A percentile compares a stretch with the other conserved stretches of the same genome.
phyloP scores from a whole-genome alignment of 768 basidiomycete species.

The Tephrocybe sp. region DNA sequence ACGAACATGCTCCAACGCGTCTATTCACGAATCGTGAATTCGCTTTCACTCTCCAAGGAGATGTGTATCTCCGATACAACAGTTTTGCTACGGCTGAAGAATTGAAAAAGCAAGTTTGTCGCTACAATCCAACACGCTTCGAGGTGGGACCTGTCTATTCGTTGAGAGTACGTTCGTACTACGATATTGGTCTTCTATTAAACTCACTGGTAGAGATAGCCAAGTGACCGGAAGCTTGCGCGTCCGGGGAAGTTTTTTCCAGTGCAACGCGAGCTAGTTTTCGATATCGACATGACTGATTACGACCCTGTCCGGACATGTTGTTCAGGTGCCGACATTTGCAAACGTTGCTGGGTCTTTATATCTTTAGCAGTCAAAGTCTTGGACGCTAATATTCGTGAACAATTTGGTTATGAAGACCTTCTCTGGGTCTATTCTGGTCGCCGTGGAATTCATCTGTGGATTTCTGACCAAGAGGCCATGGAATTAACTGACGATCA shows the following conservation, averaged over 20 bases:
- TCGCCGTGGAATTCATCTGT: conserved; percentile 95
- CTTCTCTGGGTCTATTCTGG: conserved; percentile 99
- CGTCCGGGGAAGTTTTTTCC: conserved; percentile 68
- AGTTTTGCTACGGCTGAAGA: conserved; percentile 85
- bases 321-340: conserved; percentile 89
- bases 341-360: conserved; percentile 91
- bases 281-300: conserved; percentile 99
- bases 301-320: conserved; percentile 95
- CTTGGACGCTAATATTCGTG: conserved; percentile 71
- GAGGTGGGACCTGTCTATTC: conserved; percentile 96
- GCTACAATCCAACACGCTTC: conserved; percentile 87
- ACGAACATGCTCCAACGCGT: conserved; percentile 73
- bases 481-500: conserved; percentile 91
- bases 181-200: not conserved
- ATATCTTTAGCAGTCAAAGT: conserved; percentile 91
- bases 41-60: conserved; percentile 87
- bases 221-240: conserved; percentile 84
- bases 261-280: conserved; percentile 85
- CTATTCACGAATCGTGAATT: conserved; percentile 95
- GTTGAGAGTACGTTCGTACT: conserved; percentile 59
- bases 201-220: conserved; percentile 42
- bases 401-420: conserved; percentile 88
- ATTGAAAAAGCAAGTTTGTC: conserved; percentile 84
- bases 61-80: conserved; percentile 93
- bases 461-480: conserved; percentile 90